Base-by-base conservation (phyloP, 2,329 filamentous ascomycete species). In the Ophiosphaerella herpotricha region DNA sequence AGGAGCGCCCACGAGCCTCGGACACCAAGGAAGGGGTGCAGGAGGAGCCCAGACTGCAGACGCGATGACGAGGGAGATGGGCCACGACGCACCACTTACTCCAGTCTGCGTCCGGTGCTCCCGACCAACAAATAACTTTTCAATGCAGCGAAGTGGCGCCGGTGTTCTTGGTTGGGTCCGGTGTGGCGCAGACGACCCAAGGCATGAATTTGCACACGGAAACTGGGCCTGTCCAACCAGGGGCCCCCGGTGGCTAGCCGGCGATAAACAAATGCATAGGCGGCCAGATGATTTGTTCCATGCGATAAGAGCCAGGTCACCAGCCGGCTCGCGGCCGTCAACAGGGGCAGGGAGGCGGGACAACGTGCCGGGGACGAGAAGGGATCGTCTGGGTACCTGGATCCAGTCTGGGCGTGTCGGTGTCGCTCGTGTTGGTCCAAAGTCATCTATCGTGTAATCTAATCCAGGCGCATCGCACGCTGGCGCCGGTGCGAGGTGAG, bases 391-490 rank as follows among this genome's bases (percentile, higher is more conserved):
- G 18, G 18, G 18, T 21, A 21, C 18, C 26, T 11, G 26, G 26
- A 29, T 29, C 18, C 18, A 21, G 18, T 29, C 6, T 11, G 7
- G 26, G 26, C 11, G 26, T 29, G 47, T 7, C 46, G 24, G 34
- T 33, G 39, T 34, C 31, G 11, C 32, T 47, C 44, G 38, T 43
- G 39, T 43, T 38, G 11, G 35, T 23, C 14, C 16, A 12, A 23
- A 37, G 13, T 29, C 34, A 41, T 38, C 32, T 32, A 21, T n/a
- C 8, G 9, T 23, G 43, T 39, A 51, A 51, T 51, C 39, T 46
- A 39, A 16, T 8, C 9, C 18, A 29, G 14, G 29, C n/a, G 23
- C 21, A 8, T 31, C 31, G 23, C 18, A 39, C 45, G 45, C 14
- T 42, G 24, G 18, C 18, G 18, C 18, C 18, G 18, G 18, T 21